Base-by-base conservation (phyloP, 164 flowering plant species). In the Houttuynia cordata region DNA sequence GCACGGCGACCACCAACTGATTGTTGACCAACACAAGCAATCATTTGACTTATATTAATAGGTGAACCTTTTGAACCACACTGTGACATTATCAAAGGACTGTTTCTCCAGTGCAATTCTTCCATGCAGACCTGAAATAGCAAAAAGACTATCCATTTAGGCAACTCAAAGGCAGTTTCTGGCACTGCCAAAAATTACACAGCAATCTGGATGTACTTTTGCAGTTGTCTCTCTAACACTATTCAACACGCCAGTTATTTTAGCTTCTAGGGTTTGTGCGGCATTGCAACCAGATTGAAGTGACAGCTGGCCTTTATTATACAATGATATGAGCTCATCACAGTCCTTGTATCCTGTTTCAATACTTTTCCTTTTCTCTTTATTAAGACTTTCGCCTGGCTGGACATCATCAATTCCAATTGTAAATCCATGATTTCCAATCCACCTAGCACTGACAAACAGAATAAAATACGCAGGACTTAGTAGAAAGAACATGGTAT, bases 51-150 rank as follows among this genome's bases (percentile, higher is more conserved):
- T 19, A 94, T 91, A 76, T 91, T 94, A 62, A 84, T 85, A 41
- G 84, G 83, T 61, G 97, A 91, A 62, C 99, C 99, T 74, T 94
- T 94, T 56, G 99, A 94, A 66, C 97, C 99, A 80, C 99, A 93
- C 23, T 86, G 92, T 39, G 92, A 85, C 99, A 90, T 93, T 61
- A 90, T 93, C 74, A 93, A 75, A 25, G 97, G 99, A 71, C 97
- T 90, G 61, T 93, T 93, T 74, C 96, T 82, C 97, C 97, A 86
- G 67, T 85, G 88, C 55, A 94, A 70, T 57, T 68, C 68, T 47
- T 70, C 56, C 93, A 77, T 83, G 72, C 96, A 94, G 25, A 79
- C 87, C 97, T 88, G 70, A 52, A 57, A 65, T 3, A 49, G 24
- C n/a, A 15, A 10, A 37, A 24, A 23, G 0, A 7, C 42, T 15